Evolutionary conservation across 331 rosid genomes (phyloP), one percentile per base, ranked within the genome.

Genomic region (Erythrophleum ivorense): DNA sequence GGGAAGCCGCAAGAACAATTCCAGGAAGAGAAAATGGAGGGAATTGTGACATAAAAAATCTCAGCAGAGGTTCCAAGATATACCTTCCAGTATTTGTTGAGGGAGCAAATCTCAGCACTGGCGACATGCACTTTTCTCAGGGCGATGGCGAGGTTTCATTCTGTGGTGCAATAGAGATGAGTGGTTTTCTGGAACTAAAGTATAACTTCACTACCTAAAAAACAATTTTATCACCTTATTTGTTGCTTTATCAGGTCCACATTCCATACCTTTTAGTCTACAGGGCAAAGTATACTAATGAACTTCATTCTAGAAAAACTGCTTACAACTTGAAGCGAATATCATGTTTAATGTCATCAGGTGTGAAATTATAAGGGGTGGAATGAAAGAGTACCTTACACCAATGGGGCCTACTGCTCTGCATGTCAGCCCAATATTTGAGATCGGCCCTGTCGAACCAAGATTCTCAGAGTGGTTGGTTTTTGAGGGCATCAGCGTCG

Each of bases 21-120:
- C 99, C 99, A 72, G 98, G 99, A 76, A 90, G 98, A 90, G 99
- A 95, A 82, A 95, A 95, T 76, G 99, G 98, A 0, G 99, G 98
- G 71, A 95, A 95, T 43, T 95, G 98, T 79, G 99, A 95, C 90
- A 95, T 93, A 14, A 95, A 95, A 81, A 92, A 93, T 81, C 93
- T 95, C 0, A 95, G 93, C 62, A 86, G 88, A 88, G 98, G 97
- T 38, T 91, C 98, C 38, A 95, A 93, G 83, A 74, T 93, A 76
- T 91, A 93, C 87, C 97, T 95, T 73, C 99, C 99, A 7, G 97
- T 93, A n/a, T 93, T 93, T 64, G 87, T 93, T 13, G 98, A 95
- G 80, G 98, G 98, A 73, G 97, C 97, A 75, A 95, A 95, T 85
- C 89, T 95, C 50, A 95, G 99, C 82, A 86, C 97, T 7, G 98